Evolutionary conservation across 176 grass and related monocot genomes (phyloP).

Genomic region (Juncus inflexus): DNA sequence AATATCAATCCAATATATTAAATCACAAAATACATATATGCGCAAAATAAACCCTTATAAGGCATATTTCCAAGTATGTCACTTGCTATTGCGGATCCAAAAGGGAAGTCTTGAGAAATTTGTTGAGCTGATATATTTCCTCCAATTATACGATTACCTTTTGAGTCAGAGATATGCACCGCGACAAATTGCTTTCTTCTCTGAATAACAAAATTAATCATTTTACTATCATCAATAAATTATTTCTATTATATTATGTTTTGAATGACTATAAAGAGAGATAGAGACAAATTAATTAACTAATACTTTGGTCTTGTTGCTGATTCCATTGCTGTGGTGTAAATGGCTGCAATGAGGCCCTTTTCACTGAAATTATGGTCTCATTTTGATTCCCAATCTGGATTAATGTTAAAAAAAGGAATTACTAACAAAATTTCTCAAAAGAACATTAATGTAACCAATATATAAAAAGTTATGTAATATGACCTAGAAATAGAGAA

Average conservation of each 20-base stretch:
- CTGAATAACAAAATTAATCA: constrained; percentile 19
- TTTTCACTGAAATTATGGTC: constrained; percentile 52
- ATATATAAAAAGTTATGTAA: not conserved
- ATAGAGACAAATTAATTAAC: constrained; percentile 14
- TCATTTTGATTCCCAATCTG: constrained; percentile 44
- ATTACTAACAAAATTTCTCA: not conserved
- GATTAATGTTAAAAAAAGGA: not conserved
- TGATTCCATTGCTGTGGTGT: constrained; percentile 67
- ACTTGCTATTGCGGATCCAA: constrained; percentile 63
- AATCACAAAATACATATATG: not conserved
- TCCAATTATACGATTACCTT: constrained; percentile 38
- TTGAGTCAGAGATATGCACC: constrained; percentile 45
- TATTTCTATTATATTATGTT: not conserved
- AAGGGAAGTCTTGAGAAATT: constrained; percentile 55
- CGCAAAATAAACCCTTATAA: constrained; percentile 48
- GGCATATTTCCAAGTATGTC: constrained; percentile 46
- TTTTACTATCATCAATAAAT: not conserved
- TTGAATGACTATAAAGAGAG: not conserved
- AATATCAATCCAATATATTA: too few species aligned
- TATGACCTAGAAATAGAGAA: constrained; percentile 76
- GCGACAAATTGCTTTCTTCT: constrained; percentile 52
- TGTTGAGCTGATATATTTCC: constrained; percentile 48
- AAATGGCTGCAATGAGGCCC: constrained; percentile 61
- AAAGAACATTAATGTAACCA: not conserved
- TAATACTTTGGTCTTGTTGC: constrained; percentile 58